Conservation (phyloP, 257 asterid species). For the Cynanchum wilfordii region DNA sequence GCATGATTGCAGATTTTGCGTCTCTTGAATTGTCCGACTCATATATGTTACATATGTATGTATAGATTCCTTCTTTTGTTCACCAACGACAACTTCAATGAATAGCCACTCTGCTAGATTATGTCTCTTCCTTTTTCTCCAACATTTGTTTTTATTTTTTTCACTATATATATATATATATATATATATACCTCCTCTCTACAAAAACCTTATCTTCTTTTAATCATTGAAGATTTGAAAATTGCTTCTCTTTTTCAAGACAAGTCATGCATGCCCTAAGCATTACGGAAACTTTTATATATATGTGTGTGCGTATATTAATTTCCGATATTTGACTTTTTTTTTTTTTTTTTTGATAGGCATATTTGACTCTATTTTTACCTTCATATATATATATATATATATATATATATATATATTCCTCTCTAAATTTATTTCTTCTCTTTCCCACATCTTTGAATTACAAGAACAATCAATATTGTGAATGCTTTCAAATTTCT, state of each 20-base stretch:
- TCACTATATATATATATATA: neutral
- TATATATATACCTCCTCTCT: neutral
- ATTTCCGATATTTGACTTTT: too few species aligned
- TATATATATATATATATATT: too few species aligned
- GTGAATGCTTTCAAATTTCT: too few species aligned
- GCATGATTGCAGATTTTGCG: slow-evolving; percentile 9
- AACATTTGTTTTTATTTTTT: neutral
- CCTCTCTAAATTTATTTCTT: too few species aligned
- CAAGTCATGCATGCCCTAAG: slow-evolving; percentile 5
- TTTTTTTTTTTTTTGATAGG: too few species aligned
- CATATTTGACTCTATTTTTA: too few species aligned
- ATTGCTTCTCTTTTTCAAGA: slow-evolving; percentile 9
- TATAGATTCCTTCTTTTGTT: slow-evolving; percentile 13
- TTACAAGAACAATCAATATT: too few species aligned
- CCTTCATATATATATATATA: too few species aligned
- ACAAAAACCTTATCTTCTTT: neutral
- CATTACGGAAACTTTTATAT: neutral
- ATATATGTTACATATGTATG: neutral
- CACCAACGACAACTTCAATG: slow-evolving; percentile 1
- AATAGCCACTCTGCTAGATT: slow-evolving; percentile 1
- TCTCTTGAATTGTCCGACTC: slow-evolving; percentile 8
- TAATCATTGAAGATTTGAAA: neutral
- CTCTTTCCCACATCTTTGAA: too few species aligned
- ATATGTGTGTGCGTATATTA: too few species aligned
- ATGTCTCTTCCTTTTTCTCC: neutral